Conservation (phyloP, 2,329 filamentous ascomycete species). For the Penicillium rolfsii region DNA sequence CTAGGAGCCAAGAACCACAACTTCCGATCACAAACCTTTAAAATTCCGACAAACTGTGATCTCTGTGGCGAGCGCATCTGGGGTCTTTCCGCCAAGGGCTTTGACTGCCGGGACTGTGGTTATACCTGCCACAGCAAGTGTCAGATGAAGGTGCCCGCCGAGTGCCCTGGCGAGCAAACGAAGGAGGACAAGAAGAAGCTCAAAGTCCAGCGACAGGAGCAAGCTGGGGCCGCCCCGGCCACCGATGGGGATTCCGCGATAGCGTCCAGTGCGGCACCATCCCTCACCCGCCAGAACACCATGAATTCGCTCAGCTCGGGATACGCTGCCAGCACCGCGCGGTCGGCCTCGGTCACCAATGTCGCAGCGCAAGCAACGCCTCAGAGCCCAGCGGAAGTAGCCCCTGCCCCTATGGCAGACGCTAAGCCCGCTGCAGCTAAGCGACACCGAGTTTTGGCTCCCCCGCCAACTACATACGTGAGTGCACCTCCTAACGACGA, state of each 20-base stretch:
- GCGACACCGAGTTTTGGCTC: constrained; percentile 79
- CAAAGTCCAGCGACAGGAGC: constrained; percentile 81
- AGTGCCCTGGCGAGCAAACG: constrained; percentile 88
- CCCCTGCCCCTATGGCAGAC: constrained; percentile 43
- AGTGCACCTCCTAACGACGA: constrained; percentile 62
- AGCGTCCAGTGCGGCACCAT: constrained; percentile 63
- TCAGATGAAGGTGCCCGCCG: constrained; percentile 96
- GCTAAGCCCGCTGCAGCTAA: constrained; percentile 39
- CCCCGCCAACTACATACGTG: constrained; percentile 81
- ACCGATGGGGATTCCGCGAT: constrained; percentile 42
- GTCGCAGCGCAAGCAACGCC: constrained; percentile 57
- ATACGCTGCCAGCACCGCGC: constrained; percentile 76
- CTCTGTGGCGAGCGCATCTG: constrained; percentile 95
- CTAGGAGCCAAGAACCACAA: constrained; percentile 93
- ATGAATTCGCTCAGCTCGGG: constrained; percentile 89
- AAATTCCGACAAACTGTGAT: constrained; percentile 98
- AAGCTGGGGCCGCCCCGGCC: constrained; percentile 62
- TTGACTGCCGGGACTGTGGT: constrained; percentile 93
- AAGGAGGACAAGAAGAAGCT: constrained; percentile 97
- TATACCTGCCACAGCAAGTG: constrained; percentile 99
- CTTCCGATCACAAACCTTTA: constrained; percentile 98
- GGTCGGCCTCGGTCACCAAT: constrained; percentile 74
- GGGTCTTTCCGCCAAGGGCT: constrained; percentile 94
- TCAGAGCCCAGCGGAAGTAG: constrained; percentile 47
- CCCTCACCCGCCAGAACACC: constrained; percentile 78